Evolutionary conservation across 768 basidiomycete genomes (phyloP).

Genomic region (Termitomyces sp.): DNA sequence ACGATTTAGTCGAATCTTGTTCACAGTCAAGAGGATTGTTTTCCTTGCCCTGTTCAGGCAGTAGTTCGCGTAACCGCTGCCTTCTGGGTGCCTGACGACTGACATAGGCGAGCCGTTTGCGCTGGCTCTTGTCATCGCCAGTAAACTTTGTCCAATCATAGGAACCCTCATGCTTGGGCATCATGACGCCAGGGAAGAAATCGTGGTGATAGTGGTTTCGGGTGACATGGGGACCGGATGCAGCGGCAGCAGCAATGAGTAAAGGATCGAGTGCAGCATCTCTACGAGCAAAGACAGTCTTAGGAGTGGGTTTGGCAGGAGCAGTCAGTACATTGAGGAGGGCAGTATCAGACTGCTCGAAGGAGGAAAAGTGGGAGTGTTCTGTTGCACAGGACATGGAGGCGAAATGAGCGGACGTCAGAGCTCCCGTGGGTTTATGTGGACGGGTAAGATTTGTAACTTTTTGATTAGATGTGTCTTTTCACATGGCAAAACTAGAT

Average conservation of each 20-base stretch:
- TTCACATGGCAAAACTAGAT: slow-evolving; percentile 2
- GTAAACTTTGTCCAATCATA: slow-evolving; percentile 58
- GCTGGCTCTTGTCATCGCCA: slow-evolving; percentile 37
- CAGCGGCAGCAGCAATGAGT: slow-evolving; percentile 69
- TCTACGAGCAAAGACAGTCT: slow-evolving; percentile 43
- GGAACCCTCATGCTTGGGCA: slow-evolving; percentile 45
- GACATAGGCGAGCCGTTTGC: slow-evolving; percentile 53
- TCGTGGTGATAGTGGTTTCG: slow-evolving; percentile 85
- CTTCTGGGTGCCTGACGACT: slow-evolving; percentile 75
- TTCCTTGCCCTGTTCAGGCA: slow-evolving; percentile 41
- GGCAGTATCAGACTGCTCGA: slow-evolving; percentile 43
- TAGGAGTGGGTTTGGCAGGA: slow-evolving; percentile 34
- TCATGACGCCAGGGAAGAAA: slow-evolving; percentile 56
- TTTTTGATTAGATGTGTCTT: slow-evolving; percentile 9
- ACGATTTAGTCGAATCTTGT: slow-evolving; percentile 29
- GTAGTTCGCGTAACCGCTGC: slow-evolving; percentile 38
- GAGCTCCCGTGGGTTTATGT: slow-evolving; percentile 12
- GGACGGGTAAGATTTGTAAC: neutral
- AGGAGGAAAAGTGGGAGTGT: slow-evolving; percentile 18
- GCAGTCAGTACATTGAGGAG: slow-evolving; percentile 65
- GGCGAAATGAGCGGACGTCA: slow-evolving; percentile 2
- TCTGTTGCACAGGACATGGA: slow-evolving; percentile 13
- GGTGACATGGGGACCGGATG: slow-evolving; percentile 73
- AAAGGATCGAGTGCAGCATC: slow-evolving; percentile 78
- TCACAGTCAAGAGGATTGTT: slow-evolving; percentile 36